phyloP scores from a whole-genome alignment of 2,329 filamentous ascomycete genomes.

The Zasmidium angulare region DNA sequence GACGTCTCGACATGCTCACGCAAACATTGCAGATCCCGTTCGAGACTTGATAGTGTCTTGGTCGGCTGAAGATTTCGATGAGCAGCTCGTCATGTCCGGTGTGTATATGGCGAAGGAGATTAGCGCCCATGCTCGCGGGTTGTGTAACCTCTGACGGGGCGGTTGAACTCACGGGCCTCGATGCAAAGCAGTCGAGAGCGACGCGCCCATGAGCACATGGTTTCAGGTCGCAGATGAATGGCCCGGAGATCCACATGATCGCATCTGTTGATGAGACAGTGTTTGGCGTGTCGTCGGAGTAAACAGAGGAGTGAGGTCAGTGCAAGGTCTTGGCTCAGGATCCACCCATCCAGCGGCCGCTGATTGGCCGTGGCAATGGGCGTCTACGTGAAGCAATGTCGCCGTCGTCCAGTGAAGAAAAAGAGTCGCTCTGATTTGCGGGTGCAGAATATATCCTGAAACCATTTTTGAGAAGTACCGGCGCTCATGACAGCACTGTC shows the following conservation, averaged over 20 bases:
- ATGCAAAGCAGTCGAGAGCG: not conserved
- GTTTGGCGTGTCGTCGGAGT: not conserved
- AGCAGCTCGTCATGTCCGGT: not conserved
- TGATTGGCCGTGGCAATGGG: not conserved
- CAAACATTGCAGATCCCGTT: not conserved
- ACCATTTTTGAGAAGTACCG: not conserved
- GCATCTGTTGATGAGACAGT: not conserved
- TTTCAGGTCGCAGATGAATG: not conserved
- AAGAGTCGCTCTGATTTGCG: not conserved
- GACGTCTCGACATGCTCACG: not conserved
- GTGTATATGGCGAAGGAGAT: not conserved
- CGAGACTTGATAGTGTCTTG: not conserved
- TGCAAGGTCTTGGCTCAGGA: not conserved
- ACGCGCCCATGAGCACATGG: constrained; percentile 28
- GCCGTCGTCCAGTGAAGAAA: not conserved
- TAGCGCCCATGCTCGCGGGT: not conserved
- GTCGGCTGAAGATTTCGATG: not conserved
- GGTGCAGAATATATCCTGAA: not conserved
- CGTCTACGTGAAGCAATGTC: not conserved
- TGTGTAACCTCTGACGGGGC: not conserved
- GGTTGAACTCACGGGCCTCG: not conserved
- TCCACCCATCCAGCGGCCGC: not conserved
- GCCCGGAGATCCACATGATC: not conserved
- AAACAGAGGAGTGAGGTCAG: not conserved
- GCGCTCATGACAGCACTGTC: too few relatives aligned